Conservation (phyloP, 2,329 filamentous ascomycete genomes). For the Aspergillus fumigatiaffinis region DNA sequence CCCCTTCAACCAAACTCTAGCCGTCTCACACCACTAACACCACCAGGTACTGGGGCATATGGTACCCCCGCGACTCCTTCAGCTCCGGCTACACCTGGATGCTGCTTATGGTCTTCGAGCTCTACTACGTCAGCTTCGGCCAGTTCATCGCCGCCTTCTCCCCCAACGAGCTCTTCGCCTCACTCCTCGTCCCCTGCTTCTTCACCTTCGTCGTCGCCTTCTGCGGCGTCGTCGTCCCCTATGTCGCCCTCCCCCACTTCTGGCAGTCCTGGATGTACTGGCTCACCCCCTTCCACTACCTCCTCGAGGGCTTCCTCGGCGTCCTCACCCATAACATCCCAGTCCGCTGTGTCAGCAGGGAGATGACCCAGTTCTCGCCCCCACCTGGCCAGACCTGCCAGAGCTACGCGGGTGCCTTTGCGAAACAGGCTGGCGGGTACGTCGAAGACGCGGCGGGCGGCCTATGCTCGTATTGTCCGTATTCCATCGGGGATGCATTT, state of each 20-base stretch:
- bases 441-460: conserved; percentile 54
- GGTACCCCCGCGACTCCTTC: conserved; percentile 54
- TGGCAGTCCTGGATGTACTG: conserved; percentile 66
- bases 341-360: conserved; percentile 52
- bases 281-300: conserved; percentile 64
- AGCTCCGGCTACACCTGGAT: conserved; percentile 61
- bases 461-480: conserved; percentile 63
- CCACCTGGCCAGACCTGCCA: conserved; percentile 59
- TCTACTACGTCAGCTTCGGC: conserved; percentile 63
- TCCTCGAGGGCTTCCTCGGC: conserved; percentile 60
- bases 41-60: conserved; percentile 50
- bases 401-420: conserved; percentile 55
- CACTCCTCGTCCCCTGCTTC: conserved; percentile 63
- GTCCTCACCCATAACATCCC: conserved; percentile 53
- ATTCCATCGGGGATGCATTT: conserved; percentile 58
- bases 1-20: neutral
- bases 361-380: conserved; percentile 58
- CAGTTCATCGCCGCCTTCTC: conserved; percentile 64
- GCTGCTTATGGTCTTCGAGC: conserved; percentile 61
- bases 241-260: conserved; percentile 58
- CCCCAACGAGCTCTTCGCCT: conserved; percentile 64
- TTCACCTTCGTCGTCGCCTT: conserved; percentile 68
- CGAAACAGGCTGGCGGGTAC: conserved; percentile 56
- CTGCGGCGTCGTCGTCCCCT: conserved; percentile 71
- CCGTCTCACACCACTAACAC: neutral